These are phyloP conservation scores for Setomelanomma holmii DNA, from an alignment of 2,329 filamentous ascomycete species.

Conservation along the genomic window DNA sequence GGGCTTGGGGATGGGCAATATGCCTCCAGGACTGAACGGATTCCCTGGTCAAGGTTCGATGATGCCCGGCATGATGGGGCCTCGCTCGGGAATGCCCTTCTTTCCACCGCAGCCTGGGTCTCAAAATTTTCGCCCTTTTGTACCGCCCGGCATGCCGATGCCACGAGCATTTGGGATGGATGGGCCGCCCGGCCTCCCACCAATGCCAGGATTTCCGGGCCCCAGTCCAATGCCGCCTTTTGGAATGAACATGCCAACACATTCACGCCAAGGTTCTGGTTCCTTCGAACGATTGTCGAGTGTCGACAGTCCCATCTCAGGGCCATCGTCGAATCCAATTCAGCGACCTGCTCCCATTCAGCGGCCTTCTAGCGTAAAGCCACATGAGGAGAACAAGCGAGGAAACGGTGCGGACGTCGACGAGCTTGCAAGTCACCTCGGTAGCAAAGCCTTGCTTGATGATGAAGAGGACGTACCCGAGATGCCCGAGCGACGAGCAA, in stretches of 20 bases:
- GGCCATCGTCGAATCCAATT: constrained; percentile 72
- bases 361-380: constrained; percentile 76
- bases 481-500: constrained; percentile 61
- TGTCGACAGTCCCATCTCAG: constrained; percentile 63
- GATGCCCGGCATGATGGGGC: constrained; percentile 60
- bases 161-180: constrained; percentile 63
- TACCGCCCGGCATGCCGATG: constrained; percentile 67
- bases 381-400: constrained; percentile 55
- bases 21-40: constrained; percentile 58
- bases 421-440: constrained; percentile 78
- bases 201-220: constrained; percentile 48
- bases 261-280: constrained; percentile 78
- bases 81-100: constrained; percentile 63
- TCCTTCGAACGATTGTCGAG: constrained; percentile 62
- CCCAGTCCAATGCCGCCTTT: constrained; percentile 47
- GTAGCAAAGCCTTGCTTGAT: constrained; percentile 85
- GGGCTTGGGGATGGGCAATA: constrained; percentile 54
- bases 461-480: constrained; percentile 65
- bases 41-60: constrained; percentile 62
- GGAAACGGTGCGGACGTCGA: constrained; percentile 65
- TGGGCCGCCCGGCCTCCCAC: constrained; percentile 54
- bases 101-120: constrained; percentile 61
- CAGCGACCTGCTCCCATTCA: constrained; percentile 86
- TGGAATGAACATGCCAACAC: constrained; percentile 58
- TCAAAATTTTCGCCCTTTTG: constrained; percentile 62